A percentile compares a stretch with the other conserved stretches of the same genome.
Conservation (phyloP, 2,329 filamentous ascomycete species). For the Pseudopithomyces chartarum region DNA sequence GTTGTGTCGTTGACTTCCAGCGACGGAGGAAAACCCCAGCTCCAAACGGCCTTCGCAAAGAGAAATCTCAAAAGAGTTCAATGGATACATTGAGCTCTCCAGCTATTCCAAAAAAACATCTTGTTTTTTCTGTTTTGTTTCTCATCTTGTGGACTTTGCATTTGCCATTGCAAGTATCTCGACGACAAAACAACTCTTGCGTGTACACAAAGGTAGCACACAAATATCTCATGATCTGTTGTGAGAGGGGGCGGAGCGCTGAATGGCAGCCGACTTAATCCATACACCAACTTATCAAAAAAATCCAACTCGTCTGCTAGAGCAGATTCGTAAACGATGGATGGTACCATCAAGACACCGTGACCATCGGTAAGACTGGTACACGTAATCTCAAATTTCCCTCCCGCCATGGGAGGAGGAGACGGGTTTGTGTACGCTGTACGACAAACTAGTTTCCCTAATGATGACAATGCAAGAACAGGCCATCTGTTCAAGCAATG, state of each 20-base stretch:
- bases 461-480: neutral
- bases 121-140: no score
- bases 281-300: neutral
- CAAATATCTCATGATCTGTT: neutral
- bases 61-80: slow-evolving; percentile 8
- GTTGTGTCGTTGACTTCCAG: slow-evolving; percentile 14
- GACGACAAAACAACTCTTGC: neutral
- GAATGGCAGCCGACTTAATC: neutral
- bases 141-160: neutral
- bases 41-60: slow-evolving; percentile 19
- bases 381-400: neutral
- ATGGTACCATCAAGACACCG: neutral
- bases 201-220: neutral
- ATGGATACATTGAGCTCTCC: neutral
- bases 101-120: neutral
- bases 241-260: neutral
- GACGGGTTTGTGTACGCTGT: neutral
- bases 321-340: neutral
- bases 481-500: neutral
- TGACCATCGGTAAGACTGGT: neutral
- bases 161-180: neutral
- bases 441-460: neutral
- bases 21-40: slow-evolving; percentile 30
- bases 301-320: neutral
- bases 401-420: neutral